phyloP scores from a whole-genome alignment of 371 early-diverging fungal genomes.

The Thermomucor indicae-seudaticae region DNA sequence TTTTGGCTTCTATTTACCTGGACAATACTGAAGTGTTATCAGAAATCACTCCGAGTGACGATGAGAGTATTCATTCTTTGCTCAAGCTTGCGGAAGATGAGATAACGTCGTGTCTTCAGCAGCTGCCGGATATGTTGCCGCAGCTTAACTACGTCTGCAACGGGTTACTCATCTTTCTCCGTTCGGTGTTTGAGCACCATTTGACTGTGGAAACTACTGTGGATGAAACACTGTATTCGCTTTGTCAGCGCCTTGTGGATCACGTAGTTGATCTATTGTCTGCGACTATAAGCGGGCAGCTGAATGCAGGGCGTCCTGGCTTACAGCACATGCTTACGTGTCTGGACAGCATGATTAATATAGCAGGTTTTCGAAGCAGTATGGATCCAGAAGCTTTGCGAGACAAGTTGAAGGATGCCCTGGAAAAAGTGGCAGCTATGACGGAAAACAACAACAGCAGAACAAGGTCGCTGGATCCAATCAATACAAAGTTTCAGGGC shows the following conservation, averaged over 20 bases:
- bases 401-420: conserved; percentile 16
- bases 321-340: conserved; percentile 21
- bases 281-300: too few species aligned
- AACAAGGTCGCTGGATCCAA: conserved; percentile 12
- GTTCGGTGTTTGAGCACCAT: conserved; percentile 28
- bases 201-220: conserved; percentile 20
- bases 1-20: conserved; percentile 32
- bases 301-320: conserved; percentile 5
- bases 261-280: conserved; percentile 13
- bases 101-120: too few species aligned
- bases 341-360: conserved; percentile 37
- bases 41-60: conserved; percentile 16
- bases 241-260: conserved; percentile 22
- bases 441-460: background rate
- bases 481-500: conserved; percentile 28
- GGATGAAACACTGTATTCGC: conserved; percentile 8
- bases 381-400: conserved; percentile 14
- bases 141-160: conserved; percentile 18
- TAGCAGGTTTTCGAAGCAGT: conserved; percentile 24
- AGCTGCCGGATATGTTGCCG: background rate
- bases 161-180: conserved; percentile 26
- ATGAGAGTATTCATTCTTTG: conserved; percentile 9
- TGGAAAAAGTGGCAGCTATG: background rate
- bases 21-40: conserved; percentile 27
- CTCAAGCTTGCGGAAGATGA: conserved; percentile 9